phyloP scores from a whole-genome alignment of 2,329 filamentous ascomycete genomes.

The Mycosphaerella sp. region DNA sequence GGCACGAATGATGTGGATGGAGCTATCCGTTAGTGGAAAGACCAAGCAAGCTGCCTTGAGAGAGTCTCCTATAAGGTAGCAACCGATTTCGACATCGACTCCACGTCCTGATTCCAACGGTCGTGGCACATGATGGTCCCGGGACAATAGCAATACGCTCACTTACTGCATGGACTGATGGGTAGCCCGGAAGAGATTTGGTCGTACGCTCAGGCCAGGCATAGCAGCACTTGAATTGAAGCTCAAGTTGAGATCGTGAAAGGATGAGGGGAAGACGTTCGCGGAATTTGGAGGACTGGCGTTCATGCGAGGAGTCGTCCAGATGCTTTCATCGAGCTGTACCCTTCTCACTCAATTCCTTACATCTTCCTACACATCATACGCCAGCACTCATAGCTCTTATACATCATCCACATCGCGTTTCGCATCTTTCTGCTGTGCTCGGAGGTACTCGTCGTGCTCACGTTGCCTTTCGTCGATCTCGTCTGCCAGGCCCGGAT shows the following conservation, averaged over 20 bases:
- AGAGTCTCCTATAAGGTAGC: not conserved
- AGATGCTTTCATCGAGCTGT: too few species aligned
- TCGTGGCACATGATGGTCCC: too few species aligned
- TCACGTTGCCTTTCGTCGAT: slow-evolving; percentile 15
- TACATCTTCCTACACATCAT: not conserved
- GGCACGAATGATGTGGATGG: not conserved
- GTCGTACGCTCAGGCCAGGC: too few species aligned
- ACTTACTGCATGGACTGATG: too few species aligned
- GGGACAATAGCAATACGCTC: too few species aligned
- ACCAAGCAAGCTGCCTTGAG: not conserved
- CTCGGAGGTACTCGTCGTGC: slow-evolving; percentile 12
- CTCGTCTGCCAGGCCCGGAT: slow-evolving; percentile 18
- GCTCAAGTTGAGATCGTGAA: too few species aligned
- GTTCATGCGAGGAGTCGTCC: too few species aligned
- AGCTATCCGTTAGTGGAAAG: not conserved
- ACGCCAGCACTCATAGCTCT: not conserved
- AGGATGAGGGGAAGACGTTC: too few species aligned
- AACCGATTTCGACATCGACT: not conserved
- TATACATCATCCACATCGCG: not conserved
- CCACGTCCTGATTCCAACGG: too few species aligned
- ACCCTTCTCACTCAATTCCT: not conserved
- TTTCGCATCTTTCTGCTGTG: not conserved
- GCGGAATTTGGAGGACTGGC: too few species aligned
- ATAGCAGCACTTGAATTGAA: too few species aligned
- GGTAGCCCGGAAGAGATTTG: too few species aligned